Conservation (phyloP, 345 rosid species). For the Barbarea vulgaris region DNA sequence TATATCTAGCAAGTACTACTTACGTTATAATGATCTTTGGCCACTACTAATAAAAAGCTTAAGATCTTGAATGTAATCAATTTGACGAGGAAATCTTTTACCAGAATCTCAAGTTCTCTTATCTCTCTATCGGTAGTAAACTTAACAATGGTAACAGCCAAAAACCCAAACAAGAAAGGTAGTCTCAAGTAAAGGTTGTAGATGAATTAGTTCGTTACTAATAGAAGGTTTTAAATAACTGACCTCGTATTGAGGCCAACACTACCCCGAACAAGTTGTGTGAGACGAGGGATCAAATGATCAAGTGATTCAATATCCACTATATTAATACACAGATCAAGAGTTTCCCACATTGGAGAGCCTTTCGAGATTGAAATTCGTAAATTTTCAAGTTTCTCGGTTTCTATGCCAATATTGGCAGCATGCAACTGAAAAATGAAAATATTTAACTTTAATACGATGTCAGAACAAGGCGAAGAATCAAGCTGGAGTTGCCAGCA, state of each 20-base stretch:
- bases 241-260: slow-evolving; percentile 99
- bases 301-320: slow-evolving; percentile 73
- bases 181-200: slow-evolving; percentile 6
- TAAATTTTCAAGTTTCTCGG: slow-evolving; percentile 90
- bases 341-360: slow-evolving; percentile 99
- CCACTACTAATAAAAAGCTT: slow-evolving; percentile 9
- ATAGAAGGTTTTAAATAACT: slow-evolving; percentile 29
- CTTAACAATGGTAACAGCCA: slow-evolving; percentile 2
- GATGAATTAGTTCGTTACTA: slow-evolving; percentile 1
- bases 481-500: neutral
- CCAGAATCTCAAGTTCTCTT: neutral
- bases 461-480: slow-evolving; percentile 15
- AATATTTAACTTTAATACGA: slow-evolving; percentile 6
- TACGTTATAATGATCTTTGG: neutral
- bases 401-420: slow-evolving; percentile 85
- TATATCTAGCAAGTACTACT: slow-evolving; percentile 1
- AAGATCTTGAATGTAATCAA: neutral
- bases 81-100: neutral
- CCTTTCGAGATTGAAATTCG: slow-evolving; percentile 92
- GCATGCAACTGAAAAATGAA: slow-evolving; percentile 82
- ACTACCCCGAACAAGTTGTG: slow-evolving; percentile 82
- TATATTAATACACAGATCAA: slow-evolving; percentile 85
- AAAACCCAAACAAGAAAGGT: slow-evolving; percentile 1
- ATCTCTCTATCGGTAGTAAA: neutral
- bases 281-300: slow-evolving; percentile 78